Conservation (phyloP, 176 grass and related monocot genomes). For the Poa annua region DNA sequence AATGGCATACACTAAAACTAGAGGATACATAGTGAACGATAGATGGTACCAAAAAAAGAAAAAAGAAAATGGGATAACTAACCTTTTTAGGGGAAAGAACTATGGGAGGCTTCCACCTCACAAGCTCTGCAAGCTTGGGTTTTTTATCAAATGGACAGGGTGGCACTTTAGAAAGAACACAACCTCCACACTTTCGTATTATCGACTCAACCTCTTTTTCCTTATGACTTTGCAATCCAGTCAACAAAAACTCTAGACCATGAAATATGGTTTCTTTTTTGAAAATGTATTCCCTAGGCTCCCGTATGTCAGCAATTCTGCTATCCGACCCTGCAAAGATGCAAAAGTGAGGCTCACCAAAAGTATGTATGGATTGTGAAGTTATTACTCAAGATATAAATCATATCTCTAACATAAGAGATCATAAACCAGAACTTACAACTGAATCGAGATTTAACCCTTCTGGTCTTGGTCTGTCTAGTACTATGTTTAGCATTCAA, state of each 20-base stretch:
- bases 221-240: slow-evolving; percentile 76
- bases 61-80: slow-evolving; percentile 22
- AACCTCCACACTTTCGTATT: slow-evolving; percentile 66
- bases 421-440: slow-evolving; percentile 62
- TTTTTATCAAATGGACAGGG: slow-evolving; percentile 57
- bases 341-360: slow-evolving; percentile 21
- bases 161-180: slow-evolving; percentile 77
- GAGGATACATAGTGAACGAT: neutral
- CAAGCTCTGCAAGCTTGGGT: slow-evolving; percentile 44
- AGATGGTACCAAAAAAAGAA: neutral
- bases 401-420: slow-evolving; percentile 18
- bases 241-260: slow-evolving; percentile 84
- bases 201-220: slow-evolving; percentile 70
- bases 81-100: slow-evolving; percentile 92
- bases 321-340: slow-evolving; percentile 51
- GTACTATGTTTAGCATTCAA: slow-evolving; percentile 53
- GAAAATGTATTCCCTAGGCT: slow-evolving; percentile 31
- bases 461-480: slow-evolving; percentile 51
- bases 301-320: slow-evolving; percentile 24
- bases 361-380: slow-evolving; percentile 25
- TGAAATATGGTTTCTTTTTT: slow-evolving; percentile 69
- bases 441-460: slow-evolving; percentile 47
- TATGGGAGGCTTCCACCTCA: slow-evolving; percentile 64
- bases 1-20: slow-evolving; percentile 14
- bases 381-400: neutral